phyloP scores from a whole-genome alignment of 352 stramenopile genomes.

The Phytophthora fragariae region DNA sequence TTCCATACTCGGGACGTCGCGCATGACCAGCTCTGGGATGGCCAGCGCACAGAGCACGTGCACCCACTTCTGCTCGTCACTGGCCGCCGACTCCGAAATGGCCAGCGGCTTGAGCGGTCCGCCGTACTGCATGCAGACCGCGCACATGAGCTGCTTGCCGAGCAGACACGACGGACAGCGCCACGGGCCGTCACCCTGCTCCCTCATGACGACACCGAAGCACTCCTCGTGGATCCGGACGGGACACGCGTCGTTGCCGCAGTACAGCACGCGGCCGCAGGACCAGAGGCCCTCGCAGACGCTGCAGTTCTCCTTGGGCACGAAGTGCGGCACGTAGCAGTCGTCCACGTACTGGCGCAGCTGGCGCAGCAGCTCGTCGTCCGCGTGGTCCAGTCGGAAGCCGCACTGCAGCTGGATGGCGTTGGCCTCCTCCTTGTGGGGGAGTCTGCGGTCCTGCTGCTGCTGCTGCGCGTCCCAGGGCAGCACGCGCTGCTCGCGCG shows the following conservation, averaged over 20 bases:
- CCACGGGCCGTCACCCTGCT: constrained; percentile 67
- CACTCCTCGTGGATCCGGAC: constrained; percentile 85
- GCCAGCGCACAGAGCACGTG: constrained; percentile 85
- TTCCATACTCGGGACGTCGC: constrained; percentile 85
- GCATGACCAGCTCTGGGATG: constrained; percentile 87
- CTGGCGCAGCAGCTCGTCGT: constrained; percentile 58
- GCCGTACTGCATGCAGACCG: constrained; percentile 81
- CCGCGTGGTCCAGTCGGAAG: constrained; percentile 69
- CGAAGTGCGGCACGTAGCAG: constrained; percentile 81
- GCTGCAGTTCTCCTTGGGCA: constrained; percentile 78
- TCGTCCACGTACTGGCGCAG: constrained; percentile 80
- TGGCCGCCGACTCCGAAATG: constrained; percentile 25
- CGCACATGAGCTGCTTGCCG: constrained; percentile 70
- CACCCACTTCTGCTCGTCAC: constrained; percentile 80
- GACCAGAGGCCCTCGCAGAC: constrained; percentile 88
- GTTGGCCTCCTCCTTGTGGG: constrained; percentile 9
- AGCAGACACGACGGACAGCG: constrained; percentile 81
- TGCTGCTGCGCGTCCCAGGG: constrained; percentile 30
- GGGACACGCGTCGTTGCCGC: constrained; percentile 72
- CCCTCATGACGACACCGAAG: constrained; percentile 77
- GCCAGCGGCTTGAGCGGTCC: constrained; percentile 82
- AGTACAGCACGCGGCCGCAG: constrained; percentile 69
- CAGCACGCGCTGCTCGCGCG: constrained; percentile 30
- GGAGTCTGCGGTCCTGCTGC: background rate
- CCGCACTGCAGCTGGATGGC: constrained; percentile 63